Base-by-base conservation (phyloP, 2,329 filamentous ascomycete species). In the Zymoseptoria ardabiliae region DNA sequence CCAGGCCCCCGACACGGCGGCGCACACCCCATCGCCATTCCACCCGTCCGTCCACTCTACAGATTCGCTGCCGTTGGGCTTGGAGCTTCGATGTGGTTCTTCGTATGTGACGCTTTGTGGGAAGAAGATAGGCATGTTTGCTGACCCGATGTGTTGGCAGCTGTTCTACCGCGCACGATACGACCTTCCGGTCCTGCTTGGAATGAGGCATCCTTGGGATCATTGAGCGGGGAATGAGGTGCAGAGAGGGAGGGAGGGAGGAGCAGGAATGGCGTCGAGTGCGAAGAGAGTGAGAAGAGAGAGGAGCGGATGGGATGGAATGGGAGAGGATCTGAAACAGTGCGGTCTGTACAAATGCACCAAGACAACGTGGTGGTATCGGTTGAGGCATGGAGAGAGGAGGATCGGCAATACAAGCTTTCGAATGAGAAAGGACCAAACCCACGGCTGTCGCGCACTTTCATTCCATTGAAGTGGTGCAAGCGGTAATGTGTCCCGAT, bases 41-140 rank as follows among this genome's bases (percentile, higher is more conserved):
- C 83, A 72, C 83, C 82, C 35, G 82, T 78, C 54, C 81, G 84
- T 63, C 85, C 85, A 52, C 72, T 96, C 66, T 96, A 97, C 81
- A 85, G 90, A 73, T 88, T 93, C 76, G 84, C 87, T 60, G 93
- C 90, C 53, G 97, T 91, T 51, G 90, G 87, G 63, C 82, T 99
- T 64, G 90, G 91, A 68, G 94, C 94, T 58, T 90, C 89, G 78
- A 99, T 97, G 94, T 99, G 94, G 94, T 97, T 99, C 79, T 99
- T 94, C 76, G 92, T 97, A 61, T 53, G 60, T 52, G 58, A 11
- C 9, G 23, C 11, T 19, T 13, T n/a, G n/a, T n/a, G n/a, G 22
- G n/a, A 4, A 19, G 17, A 20, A 48, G 13, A 3, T 9, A 10
- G n/a, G 7, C 23, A 25, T 13, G n/a, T 41, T 1, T 21, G 53